Conservation (phyloP, 495 filamentous ascomycete species). For the Acidiella bohemica region DNA sequence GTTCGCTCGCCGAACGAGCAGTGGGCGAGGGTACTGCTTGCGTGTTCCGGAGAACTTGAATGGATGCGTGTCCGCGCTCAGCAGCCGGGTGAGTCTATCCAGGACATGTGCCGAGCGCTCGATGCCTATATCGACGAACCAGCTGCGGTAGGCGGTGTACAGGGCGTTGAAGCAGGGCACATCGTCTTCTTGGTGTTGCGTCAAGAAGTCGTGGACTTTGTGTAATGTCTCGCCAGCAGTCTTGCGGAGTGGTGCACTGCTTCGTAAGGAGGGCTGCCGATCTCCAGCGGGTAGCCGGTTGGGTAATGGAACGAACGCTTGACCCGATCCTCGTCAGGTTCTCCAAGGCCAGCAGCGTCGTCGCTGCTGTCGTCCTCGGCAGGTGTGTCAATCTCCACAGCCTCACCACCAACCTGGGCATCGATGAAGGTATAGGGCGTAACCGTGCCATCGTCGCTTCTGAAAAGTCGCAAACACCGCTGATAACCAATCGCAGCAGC, state of each 20-base stretch:
- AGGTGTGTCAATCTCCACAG: constrained; percentile 17
- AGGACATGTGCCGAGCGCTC: constrained; percentile 88
- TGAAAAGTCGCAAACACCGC: constrained; percentile 81
- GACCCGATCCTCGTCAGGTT: constrained; percentile 68
- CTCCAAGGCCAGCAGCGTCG: constrained; percentile 50
- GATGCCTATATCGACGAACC: constrained; percentile 95
- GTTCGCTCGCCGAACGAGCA: constrained; percentile 78
- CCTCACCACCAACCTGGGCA: constrained; percentile 26
- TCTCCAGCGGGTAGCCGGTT: constrained; percentile 67
- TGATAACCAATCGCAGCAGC: constrained; percentile 70
- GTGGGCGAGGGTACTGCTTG: constrained; percentile 81
- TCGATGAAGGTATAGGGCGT: constrained; percentile 17
- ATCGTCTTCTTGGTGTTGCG: constrained; percentile 79
- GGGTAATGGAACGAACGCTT: constrained; percentile 72
- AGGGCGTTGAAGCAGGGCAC: constrained; percentile 86
- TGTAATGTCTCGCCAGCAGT: constrained; percentile 69
- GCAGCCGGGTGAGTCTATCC: constrained; percentile 69
- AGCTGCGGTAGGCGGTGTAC: constrained; percentile 85
- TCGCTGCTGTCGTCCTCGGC: constrained; percentile 41
- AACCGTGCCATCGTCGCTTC: constrained; percentile 44
- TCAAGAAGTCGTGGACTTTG: constrained; percentile 70
- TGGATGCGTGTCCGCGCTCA: constrained; percentile 69
- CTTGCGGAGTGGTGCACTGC: constrained; percentile 68
- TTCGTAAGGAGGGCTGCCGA: constrained; percentile 49
- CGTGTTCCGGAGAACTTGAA: constrained; percentile 89